These are phyloP conservation scores for Peronosclerospora sorghi DNA, from an alignment of 352 stramenopile species.

Conservation along the genomic window DNA sequence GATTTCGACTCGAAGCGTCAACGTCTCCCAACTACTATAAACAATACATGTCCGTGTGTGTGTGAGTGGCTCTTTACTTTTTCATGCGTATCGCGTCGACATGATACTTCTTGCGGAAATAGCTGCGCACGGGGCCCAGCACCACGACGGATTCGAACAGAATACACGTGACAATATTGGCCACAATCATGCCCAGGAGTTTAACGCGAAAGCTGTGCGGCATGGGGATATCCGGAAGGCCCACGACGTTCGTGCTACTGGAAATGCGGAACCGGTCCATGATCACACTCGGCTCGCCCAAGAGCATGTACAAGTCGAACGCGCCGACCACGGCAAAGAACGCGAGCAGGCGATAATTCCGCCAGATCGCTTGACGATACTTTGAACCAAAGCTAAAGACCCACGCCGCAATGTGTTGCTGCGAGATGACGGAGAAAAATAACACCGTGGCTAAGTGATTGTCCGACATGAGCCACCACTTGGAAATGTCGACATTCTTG, in stretches of 20 bases:
- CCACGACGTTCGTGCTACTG: constrained; percentile 39
- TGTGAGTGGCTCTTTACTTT: constrained; percentile 12
- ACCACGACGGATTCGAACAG: constrained; percentile 29
- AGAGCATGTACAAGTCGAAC: constrained; percentile 29
- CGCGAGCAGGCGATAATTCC: constrained; percentile 25
- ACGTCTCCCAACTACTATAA: no score
- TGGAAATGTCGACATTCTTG: constrained; percentile 26
- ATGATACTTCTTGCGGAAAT: constrained; percentile 28
- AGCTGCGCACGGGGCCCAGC: constrained; percentile 23
- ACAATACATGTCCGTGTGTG: no score
- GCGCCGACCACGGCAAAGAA: constrained; percentile 19
- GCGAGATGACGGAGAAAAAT: constrained; percentile 23
- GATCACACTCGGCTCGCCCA: constrained; percentile 25
- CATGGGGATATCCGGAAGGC: constrained; percentile 32
- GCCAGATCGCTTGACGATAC: constrained; percentile 35
- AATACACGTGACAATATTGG: constrained; percentile 19
- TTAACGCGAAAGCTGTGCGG: constrained; percentile 29
- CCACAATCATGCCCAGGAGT: constrained; percentile 17
- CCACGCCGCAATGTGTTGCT: constrained; percentile 21
- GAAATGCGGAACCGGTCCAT: constrained; percentile 41
- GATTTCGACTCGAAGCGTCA: no score
- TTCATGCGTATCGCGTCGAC: constrained; percentile 17
- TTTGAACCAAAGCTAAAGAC: constrained; percentile 32
- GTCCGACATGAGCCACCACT: constrained; percentile 40
- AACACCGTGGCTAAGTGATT: constrained; percentile 27